Evolutionary conservation across 164 flowering plant genomes (phyloP).

Genomic region (Kalanchoe fedtschenkoi): DNA sequence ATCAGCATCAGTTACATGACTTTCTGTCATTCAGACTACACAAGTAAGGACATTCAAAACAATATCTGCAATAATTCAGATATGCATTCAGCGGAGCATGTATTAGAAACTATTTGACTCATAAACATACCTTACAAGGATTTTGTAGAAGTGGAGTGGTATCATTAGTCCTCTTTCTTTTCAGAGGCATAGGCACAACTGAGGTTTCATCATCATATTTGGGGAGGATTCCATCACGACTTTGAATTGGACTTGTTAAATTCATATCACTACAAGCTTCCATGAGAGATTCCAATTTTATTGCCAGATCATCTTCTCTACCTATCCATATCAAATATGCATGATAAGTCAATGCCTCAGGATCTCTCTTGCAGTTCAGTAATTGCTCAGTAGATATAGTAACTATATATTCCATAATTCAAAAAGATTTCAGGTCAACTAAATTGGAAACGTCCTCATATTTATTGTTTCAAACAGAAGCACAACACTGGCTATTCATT

Average conservation of each 20-base stretch:
- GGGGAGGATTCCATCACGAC: constrained; percentile 9
- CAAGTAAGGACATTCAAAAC: too few species aligned
- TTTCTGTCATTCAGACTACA: too few species aligned
- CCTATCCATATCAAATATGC: constrained; percentile 1
- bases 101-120: too few species aligned
- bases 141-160: constrained; percentile 20
- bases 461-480: too few species aligned
- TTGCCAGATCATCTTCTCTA: constrained; percentile 27
- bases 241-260: constrained; percentile 7
- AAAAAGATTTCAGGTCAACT: too few species aligned
- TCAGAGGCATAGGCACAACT: constrained; percentile 11
- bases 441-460: too few species aligned
- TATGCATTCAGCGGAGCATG: too few species aligned
- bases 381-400: not conserved
- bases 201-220: constrained; percentile 13
- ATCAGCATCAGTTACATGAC: too few species aligned
- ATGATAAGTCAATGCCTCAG: not conserved
- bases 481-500: not conserved
- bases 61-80: too few species aligned
- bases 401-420: not conserved
- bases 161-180: constrained; percentile 33
- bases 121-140: constrained; percentile 36
- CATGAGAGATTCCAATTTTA: constrained; percentile 29
- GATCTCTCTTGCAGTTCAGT: not conserved
- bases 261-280: constrained; percentile 28